Evolutionary conservation across 1,284 basidiomycete genomes (phyloP), one percentile per base, ranked within the genome.

Genomic region (Pseudozyma pruni): DNA sequence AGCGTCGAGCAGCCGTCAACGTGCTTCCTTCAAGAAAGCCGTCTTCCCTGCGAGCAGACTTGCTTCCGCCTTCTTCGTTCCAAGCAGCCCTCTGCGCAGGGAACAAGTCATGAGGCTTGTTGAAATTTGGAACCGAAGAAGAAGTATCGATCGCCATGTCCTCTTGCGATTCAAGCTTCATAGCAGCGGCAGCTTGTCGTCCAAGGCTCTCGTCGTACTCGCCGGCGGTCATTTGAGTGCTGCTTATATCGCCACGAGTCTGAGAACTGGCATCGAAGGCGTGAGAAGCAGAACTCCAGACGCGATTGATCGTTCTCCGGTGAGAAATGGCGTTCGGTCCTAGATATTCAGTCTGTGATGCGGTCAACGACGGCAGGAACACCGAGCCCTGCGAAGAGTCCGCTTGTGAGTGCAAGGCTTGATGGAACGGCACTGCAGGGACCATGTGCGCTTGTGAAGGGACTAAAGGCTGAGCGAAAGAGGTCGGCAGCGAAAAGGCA

Each of bases 21-120:
- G n/a, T n/a, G n/a, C n/a, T n/a, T n/a, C n/a, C n/a, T n/a, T n/a
- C n/a, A n/a, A n/a, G n/a, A n/a, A n/a, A n/a, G n/a, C n/a, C 27
- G 27, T 7, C 27, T 29, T 29, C 7, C 27, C 27, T 32, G 27
- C 37, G 44, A 54, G 43, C 51, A 59, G 40, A 43, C 56, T 57
- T 69, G 29, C 39, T 40, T 42, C 17, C 57, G 64, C 64, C 64
- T 62, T 69, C 64, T 54, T 69, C 64, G 49, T 58, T 46, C 44
- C 41, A 39, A 33, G 54, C 53, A 62, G 58, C 58, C 54, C 53
- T 50, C 32, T 56, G 53, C 45, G 55, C 49, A 46, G 46, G 50
- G 29, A 37, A 58, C 53, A 44, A 61, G 29, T 69, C 64, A 69
- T 69, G 54, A 69, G 64, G 64, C 64, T 53, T 49, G 38, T 45